Evolutionary conservation across 116 monocot genomes (phyloP).

Genomic region (Dioscorea cayenensis): DNA sequence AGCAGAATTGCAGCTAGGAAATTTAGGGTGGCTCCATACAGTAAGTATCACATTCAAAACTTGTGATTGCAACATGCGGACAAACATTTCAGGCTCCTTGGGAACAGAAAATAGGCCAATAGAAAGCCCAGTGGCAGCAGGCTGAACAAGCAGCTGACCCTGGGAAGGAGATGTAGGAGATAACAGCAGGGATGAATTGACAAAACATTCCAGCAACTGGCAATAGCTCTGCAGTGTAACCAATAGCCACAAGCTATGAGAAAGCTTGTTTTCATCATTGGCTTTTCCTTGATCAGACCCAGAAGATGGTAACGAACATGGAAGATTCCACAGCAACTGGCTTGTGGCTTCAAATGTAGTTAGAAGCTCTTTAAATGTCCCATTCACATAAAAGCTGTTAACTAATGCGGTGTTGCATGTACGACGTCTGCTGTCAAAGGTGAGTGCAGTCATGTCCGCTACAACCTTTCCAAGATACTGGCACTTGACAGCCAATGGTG

Average conservation of each 20-base stretch:
- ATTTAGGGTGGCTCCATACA: constrained; percentile 67
- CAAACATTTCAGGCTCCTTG: constrained; percentile 62
- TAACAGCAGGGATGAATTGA: constrained; percentile 50
- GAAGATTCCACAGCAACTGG: constrained; percentile 64
- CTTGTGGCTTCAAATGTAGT: constrained; percentile 77
- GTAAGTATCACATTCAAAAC: constrained; percentile 76
- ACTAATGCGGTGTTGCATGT: constrained; percentile 52
- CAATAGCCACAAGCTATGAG: constrained; percentile 58
- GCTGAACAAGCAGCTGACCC: constrained; percentile 65
- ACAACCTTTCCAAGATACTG: constrained; percentile 81
- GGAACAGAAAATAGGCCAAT: constrained; percentile 75
- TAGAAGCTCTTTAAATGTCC: constrained; percentile 71
- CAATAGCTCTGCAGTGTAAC: constrained; percentile 73
- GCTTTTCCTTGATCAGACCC: constrained; percentile 27
- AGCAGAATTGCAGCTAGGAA: constrained; percentile 41
- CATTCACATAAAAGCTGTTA: constrained; percentile 74
- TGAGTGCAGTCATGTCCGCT: constrained; percentile 51
- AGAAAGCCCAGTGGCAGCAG: constrained; percentile 50
- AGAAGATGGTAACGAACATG: constrained; percentile 25
- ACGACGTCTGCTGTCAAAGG: constrained; percentile 57
- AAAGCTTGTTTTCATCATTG: constrained; percentile 25
- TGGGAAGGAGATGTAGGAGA: constrained; percentile 50
- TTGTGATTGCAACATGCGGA: constrained; percentile 66
- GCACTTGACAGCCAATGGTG: constrained; percentile 59
- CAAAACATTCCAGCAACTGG: constrained; percentile 49